Percentiles rank a stretch among this genome's conserved stretches.
Evolutionary conservation across 1,284 basidiomycete species (phyloP).

Genomic region (Ustilago curta): DNA sequence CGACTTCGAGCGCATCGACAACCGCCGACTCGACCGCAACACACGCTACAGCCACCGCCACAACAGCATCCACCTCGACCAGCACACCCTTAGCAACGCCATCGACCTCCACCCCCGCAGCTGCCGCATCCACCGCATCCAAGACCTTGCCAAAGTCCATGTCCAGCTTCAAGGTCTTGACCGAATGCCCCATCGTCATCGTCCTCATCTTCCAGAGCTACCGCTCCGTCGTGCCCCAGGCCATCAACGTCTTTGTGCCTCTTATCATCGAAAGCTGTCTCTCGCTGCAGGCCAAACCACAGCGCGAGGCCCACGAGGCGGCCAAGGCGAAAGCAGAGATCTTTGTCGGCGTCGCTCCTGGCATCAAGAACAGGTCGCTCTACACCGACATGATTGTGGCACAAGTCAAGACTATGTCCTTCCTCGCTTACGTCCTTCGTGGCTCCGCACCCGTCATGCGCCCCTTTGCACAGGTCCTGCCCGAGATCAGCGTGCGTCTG

Average conservation of each 20-base stretch:
- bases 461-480: conserved; percentile 83
- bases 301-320: conserved; percentile 83
- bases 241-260: conserved; percentile 80
- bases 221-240: conserved; percentile 75
- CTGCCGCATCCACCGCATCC: conserved; percentile 13
- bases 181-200: conserved; percentile 93
- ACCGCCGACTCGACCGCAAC: conserved; percentile 10
- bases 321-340: conserved; percentile 81
- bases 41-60: conserved; percentile 8
- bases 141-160: conserved; percentile 62
- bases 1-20: conserved; percentile 8
- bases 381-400: conserved; percentile 91
- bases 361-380: conserved; percentile 77
- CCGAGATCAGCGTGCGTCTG: conserved; percentile 84
- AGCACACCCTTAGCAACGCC: conserved; percentile 13
- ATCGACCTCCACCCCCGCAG: not conserved
- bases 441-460: conserved; percentile 79
- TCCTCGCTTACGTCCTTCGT: conserved; percentile 89
- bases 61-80: conserved; percentile 7
- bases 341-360: conserved; percentile 85
- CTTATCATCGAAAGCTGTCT: conserved; percentile 68
- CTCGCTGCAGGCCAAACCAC: conserved; percentile 78
- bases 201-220: conserved; percentile 90
- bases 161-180: conserved; percentile 89
- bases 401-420: conserved; percentile 88